Conservation (phyloP, 2,329 filamentous ascomycete genomes). For the Monosporascus sp. region DNA sequence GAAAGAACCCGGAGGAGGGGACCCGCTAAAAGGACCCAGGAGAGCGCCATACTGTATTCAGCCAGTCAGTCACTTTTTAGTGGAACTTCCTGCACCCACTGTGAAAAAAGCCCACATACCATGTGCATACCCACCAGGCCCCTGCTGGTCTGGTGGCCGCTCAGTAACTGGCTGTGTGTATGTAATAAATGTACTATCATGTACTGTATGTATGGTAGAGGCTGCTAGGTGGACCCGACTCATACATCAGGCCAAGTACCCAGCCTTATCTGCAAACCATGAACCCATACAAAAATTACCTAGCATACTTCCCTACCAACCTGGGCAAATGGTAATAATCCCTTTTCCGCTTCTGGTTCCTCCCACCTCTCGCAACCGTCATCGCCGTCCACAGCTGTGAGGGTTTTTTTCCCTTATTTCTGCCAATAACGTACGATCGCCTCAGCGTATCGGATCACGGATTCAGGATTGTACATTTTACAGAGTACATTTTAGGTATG, state of each 20-base stretch:
- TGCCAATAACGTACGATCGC: neutral
- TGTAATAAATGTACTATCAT: no score
- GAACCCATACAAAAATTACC: neutral
- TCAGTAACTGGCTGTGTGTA: no score
- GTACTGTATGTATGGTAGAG: no score
- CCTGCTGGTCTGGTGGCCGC: no score
- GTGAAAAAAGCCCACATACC: no score
- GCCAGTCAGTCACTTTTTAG: neutral
- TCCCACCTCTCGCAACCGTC: neutral
- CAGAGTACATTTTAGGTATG: neutral
- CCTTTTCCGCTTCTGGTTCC: neutral
- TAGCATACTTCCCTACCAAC: neutral
- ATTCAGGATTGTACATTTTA: neutral
- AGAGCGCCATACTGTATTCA: constrained; percentile 1
- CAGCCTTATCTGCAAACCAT: no score
- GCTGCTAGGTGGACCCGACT: no score
- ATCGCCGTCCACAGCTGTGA: neutral
- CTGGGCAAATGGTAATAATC: neutral
- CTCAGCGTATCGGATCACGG: neutral
- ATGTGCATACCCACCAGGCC: neutral
- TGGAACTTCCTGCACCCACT: no score
- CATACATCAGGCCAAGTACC: no score
- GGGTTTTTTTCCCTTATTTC: neutral
- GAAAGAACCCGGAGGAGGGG: neutral
- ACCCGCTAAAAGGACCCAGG: neutral